phyloP scores from a whole-genome alignment of 2,329 filamentous ascomycete species.

The Talaromyces sp. region DNA sequence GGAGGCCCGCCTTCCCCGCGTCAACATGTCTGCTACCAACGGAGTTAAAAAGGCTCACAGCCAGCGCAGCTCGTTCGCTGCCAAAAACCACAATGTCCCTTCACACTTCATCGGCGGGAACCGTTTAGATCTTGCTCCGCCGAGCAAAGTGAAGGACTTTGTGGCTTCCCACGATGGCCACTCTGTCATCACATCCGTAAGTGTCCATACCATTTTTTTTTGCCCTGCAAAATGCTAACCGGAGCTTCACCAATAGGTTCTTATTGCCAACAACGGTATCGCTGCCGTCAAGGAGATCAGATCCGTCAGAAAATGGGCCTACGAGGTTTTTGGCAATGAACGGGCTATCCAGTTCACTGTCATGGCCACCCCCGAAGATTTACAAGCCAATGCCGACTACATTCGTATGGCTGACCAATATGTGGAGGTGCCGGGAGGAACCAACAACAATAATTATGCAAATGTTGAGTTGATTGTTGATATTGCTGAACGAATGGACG shows the following conservation, averaged over 20 bases:
- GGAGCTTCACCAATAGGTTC: constrained; percentile 55
- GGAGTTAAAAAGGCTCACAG: constrained; percentile 33
- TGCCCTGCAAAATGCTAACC: background rate
- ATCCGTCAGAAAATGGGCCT: constrained; percentile 99
- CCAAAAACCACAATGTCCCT: constrained; percentile 71
- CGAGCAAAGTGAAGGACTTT: constrained; percentile 93
- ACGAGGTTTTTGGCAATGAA: constrained; percentile 98
- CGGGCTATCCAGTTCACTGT: constrained; percentile 98
- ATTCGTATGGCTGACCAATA: constrained; percentile 99
- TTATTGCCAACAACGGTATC: constrained; percentile 99
- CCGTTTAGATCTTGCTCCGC: constrained; percentile 70
- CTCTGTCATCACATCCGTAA: constrained; percentile 96
- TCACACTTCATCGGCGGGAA: constrained; percentile 97
- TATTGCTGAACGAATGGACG: constrained; percentile 95
- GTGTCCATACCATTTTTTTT: constrained; percentile 26
- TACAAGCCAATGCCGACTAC: constrained; percentile 96
- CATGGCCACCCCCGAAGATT: constrained; percentile 98
- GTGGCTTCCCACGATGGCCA: constrained; percentile 84
- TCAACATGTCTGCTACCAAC: constrained; percentile 37
- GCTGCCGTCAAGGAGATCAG: constrained; percentile 98
- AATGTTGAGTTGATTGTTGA: constrained; percentile 99
- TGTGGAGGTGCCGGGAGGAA: constrained; percentile 83
- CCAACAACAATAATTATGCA: constrained; percentile 99
- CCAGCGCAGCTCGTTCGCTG: constrained; percentile 61
- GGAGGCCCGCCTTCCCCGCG: constrained; percentile 7